Percentiles rank a stretch among this genome's conserved stretches.
Evolutionary conservation across 208 protist species (phyloP).

Genomic region (Entamoeba histolytica): DNA sequence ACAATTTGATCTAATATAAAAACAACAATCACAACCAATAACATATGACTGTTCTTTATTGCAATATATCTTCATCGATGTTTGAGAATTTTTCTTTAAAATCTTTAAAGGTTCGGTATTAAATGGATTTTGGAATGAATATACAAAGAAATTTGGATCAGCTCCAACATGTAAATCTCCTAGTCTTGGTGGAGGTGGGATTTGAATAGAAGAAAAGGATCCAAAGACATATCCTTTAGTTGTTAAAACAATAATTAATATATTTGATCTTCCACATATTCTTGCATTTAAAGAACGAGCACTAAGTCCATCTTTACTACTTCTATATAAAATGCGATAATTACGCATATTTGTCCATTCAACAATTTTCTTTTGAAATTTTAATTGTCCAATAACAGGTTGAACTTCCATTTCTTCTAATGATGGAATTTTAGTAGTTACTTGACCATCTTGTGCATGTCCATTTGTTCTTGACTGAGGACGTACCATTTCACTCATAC

Average conservation of each 20-base stretch:
- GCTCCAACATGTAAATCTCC: neutral
- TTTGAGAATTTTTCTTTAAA: neutral
- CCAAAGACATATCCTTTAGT: neutral
- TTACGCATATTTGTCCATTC: neutral
- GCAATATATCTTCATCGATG: neutral
- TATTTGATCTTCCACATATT: neutral
- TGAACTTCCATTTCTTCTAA: neutral
- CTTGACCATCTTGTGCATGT: no score
- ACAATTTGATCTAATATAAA: neutral
- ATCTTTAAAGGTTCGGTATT: neutral
- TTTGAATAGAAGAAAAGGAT: neutral
- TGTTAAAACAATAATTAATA: neutral
- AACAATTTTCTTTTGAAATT: neutral
- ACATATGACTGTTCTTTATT: neutral
- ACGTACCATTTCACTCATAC: neutral
- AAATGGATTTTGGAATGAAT: neutral
- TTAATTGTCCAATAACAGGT: neutral
- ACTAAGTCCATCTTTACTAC: neutral
- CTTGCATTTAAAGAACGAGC: neutral
- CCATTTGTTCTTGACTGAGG: neutral
- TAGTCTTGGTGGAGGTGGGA: neutral
- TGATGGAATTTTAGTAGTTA: neutral
- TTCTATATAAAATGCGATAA: neutral
- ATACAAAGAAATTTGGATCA: neutral
- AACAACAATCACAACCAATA: neutral